Conservation (phyloP, 768 basidiomycete genomes). For the Boletus huronensis region DNA sequence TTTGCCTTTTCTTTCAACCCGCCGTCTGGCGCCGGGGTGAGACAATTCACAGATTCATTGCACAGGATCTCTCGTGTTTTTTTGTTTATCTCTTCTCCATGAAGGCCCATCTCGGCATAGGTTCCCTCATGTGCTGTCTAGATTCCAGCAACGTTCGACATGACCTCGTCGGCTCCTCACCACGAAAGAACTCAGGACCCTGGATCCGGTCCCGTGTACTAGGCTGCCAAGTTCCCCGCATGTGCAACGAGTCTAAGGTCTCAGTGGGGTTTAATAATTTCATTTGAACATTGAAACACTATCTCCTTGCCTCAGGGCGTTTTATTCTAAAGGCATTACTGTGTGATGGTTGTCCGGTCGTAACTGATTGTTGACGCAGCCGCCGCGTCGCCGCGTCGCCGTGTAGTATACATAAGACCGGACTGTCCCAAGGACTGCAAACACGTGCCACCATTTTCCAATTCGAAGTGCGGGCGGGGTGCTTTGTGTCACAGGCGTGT, state of each 20-base stretch:
- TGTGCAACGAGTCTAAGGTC: no score
- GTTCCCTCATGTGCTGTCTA: slow-evolving; percentile 1
- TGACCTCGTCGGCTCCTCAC: slow-evolving; percentile 1
- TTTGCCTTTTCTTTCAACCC: not conserved
- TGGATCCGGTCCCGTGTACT: slow-evolving; percentile 3
- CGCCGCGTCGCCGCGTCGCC: not conserved
- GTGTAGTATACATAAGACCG: not conserved
- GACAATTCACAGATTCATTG: slow-evolving; percentile 8
- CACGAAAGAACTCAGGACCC: not conserved
- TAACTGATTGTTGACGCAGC: not conserved
- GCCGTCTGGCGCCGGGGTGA: not conserved
- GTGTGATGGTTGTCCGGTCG: not conserved
- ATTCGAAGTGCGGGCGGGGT: not conserved
- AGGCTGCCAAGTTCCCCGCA: not conserved
- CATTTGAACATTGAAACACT: not conserved
- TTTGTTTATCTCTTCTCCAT: slow-evolving; percentile 5
- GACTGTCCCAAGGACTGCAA: not conserved
- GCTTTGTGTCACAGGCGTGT: not conserved
- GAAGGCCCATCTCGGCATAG: slow-evolving; percentile 9
- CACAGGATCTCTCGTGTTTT: slow-evolving; percentile 2
- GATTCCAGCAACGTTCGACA: not conserved
- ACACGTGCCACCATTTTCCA: not conserved
- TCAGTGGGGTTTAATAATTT: not conserved
- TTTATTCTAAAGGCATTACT: not conserved
- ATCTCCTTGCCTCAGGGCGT: not conserved